Conservation (phyloP, 768 basidiomycete species). For the Lactifluus rugatus region DNA sequence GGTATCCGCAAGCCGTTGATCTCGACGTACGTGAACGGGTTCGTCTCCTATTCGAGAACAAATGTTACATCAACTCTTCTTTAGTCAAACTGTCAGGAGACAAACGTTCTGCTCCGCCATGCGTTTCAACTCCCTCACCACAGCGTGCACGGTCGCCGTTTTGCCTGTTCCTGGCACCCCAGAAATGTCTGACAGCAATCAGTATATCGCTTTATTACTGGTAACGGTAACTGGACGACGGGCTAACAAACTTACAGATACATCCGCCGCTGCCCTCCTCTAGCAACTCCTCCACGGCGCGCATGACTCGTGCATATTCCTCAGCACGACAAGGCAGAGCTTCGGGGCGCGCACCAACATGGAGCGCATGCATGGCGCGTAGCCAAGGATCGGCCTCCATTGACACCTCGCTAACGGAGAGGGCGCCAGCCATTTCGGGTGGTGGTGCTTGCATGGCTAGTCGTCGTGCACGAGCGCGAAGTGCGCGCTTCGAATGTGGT, state of each 20-base stretch:
- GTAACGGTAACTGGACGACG: neutral
- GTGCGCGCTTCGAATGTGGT: slow-evolving; percentile 21
- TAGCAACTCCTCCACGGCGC: slow-evolving; percentile 71
- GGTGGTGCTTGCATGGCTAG: slow-evolving; percentile 27
- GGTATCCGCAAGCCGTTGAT: slow-evolving; percentile 94
- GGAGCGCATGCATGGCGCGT: slow-evolving; percentile 81
- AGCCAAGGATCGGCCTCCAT: slow-evolving; percentile 64
- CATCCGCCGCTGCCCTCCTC: slow-evolving; percentile 94
- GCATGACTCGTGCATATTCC: slow-evolving; percentile 69
- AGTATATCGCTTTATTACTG: neutral
- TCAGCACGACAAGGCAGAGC: slow-evolving; percentile 80
- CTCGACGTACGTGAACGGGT: slow-evolving; percentile 93
- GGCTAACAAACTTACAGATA: slow-evolving; percentile 54
- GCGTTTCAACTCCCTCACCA: slow-evolving; percentile 79
- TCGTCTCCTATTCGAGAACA: slow-evolving; percentile 58
- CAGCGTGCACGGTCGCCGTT: slow-evolving; percentile 93
- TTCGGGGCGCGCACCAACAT: slow-evolving; percentile 89
- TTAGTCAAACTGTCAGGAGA: slow-evolving; percentile 1
- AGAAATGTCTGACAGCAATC: slow-evolving; percentile 63
- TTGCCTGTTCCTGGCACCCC: slow-evolving; percentile 99
- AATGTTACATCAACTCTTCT: neutral
- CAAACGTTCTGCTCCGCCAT: slow-evolving; percentile 76
- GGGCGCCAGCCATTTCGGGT: slow-evolving; percentile 28
- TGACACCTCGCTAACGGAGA: slow-evolving; percentile 37
- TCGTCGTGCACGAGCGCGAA: slow-evolving; percentile 16